phyloP scores from a whole-genome alignment of 164 flowering plant genomes.

The Houttuynia cordata region DNA sequence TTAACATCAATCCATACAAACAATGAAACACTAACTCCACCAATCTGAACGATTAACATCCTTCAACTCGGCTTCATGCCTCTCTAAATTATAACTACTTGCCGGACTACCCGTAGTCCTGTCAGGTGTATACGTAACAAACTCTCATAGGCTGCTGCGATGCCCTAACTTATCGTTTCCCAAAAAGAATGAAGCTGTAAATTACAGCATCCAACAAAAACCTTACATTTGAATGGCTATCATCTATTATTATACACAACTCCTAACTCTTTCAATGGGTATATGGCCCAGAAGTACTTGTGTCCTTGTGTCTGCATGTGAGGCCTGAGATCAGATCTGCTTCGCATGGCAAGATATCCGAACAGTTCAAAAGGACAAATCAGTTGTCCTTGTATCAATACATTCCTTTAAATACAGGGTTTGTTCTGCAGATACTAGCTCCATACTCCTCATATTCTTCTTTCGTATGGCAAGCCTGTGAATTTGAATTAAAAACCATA shows the following conservation, averaged over 20 bases:
- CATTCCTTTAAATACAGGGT: slow-evolving; percentile 96
- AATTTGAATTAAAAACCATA: neutral
- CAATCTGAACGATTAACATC: slow-evolving; percentile 8
- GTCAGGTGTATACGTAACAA: neutral
- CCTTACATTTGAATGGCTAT: slow-evolving; percentile 11
- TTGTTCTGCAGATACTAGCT: slow-evolving; percentile 93
- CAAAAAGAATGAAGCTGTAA: slow-evolving; percentile 1
- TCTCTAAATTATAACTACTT: neutral
- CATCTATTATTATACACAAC: slow-evolving; percentile 19
- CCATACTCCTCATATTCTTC: slow-evolving; percentile 97
- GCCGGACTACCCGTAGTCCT: neutral
- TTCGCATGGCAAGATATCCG: neutral
- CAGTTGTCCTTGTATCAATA: slow-evolving; percentile 25
- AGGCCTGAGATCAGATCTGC: neutral
- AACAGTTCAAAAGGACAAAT: neutral
- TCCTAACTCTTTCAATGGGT: neutral
- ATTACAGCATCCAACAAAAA: slow-evolving; percentile 15
- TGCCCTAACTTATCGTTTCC: neutral
- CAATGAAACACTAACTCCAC: slow-evolving; percentile 1
- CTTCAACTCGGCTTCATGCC: slow-evolving; percentile 6
- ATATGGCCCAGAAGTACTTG: neutral
- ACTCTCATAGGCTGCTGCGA: neutral
- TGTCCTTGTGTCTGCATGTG: neutral
- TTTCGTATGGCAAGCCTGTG: slow-evolving; percentile 96
- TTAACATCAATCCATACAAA: slow-evolving; percentile 2